Base-by-base conservation (phyloP, 805 yeast species). In the Monosporozyma yasuniensis region DNA sequence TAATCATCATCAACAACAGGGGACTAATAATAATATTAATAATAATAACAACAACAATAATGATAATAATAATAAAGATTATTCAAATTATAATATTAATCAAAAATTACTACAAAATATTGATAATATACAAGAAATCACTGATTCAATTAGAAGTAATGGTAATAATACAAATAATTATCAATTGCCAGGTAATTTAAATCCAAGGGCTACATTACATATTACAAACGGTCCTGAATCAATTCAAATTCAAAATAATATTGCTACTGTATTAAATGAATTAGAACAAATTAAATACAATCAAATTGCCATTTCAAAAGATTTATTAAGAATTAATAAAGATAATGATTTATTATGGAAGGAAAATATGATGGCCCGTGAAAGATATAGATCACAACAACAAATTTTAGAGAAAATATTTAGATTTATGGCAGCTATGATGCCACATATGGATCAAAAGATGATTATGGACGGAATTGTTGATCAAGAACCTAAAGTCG, bases 291-390 rank as follows among this genome's bases (percentile, higher is more conserved):
- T 93, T 56, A 87, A 85, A 63, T 73, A 77, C 58, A 86, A 87
- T 60, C 99, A 93, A 66, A 61, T 79, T 53, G 78, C 86, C 18
- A 87, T 93, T 18, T 78, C 88, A 4, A 93, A 89, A 57, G 98
- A 93, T 62, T 72, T 93, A 54, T 72, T 84, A 57, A 75, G 97
- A 51, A 80, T 93, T 37, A 76, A 89, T 51, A 83, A 83, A 52
- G 98, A 93, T 63, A 93, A 91, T 68, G 91, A 87, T 63, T 67
- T 87, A 59, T 69, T 93, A 43, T 93, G 99, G 99, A 83, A 84
- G 53, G 98, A 93, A 63, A 84, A 88, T 60, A 82, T 76, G 63
- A 70, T 81, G 51, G 83, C 91, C 5, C 75, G 97, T 48, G 97
- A 91, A 64, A 78, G 90, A 55, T 87, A 90, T 65, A 80, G 84